Conservation (phyloP, 2,329 filamentous ascomycete genomes). For the Fusarium tupiense region DNA sequence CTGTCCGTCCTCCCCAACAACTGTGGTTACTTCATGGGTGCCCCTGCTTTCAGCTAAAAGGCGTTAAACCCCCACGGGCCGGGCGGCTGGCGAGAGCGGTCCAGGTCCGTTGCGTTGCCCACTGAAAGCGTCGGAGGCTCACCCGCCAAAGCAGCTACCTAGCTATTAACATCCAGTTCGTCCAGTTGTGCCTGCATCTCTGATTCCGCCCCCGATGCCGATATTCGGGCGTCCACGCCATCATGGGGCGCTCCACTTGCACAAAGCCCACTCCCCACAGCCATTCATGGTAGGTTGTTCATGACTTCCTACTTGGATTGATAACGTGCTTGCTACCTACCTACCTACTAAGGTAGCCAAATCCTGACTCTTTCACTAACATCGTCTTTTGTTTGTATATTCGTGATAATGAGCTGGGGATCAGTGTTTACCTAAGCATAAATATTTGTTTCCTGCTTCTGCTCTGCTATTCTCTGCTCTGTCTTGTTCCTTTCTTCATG, state of each 20-base stretch:
- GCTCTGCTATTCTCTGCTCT: background rate
- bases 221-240: constrained; percentile 20
- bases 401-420: constrained; percentile 2
- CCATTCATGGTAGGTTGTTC: constrained; percentile 27
- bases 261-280: constrained; percentile 2
- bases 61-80: background rate
- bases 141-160: background rate
- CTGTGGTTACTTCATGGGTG: constrained; percentile 12
- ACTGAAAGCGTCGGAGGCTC: constrained; percentile 15
- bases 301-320: constrained; percentile 30
- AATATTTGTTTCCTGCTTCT: background rate
- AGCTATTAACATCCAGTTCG: background rate
- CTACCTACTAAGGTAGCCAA: background rate
- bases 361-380: constrained; percentile 9
- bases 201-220: constrained; percentile 24
- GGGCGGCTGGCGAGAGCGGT: background rate
- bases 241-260: constrained; percentile 16
- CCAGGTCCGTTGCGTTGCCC: constrained; percentile 4
- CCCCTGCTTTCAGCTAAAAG: constrained; percentile 24
- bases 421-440: background rate
- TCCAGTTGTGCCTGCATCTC: background rate
- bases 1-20: background rate
- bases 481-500: background rate
- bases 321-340: constrained; percentile 12
- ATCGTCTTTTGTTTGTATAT: background rate